Evolutionary conservation across 352 stramenopile genomes (phyloP), one percentile per base, ranked within the genome.

Genomic region (Globisporangium paroecandrum): DNA sequence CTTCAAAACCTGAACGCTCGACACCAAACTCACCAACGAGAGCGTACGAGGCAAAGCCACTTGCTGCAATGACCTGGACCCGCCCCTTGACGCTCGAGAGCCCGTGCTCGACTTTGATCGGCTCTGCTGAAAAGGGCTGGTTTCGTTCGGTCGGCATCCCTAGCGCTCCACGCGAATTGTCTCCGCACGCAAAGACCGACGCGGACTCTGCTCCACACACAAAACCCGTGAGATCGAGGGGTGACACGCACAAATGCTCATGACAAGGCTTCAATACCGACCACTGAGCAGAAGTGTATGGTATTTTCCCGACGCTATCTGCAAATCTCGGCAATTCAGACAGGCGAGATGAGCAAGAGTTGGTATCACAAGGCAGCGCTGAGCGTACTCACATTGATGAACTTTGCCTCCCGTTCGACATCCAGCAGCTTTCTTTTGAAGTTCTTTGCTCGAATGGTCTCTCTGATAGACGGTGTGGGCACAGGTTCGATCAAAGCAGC

Each of bases 291-390:
- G 76, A 12, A 94, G 66, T 3, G 83, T 90, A 62, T 94, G 86
- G 49, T 91, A 89, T 60, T 90, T 89, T 15, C 86, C 83, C 0
- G 83, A 94, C 8, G 81, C 72, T 43, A 94, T 61, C 86, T 94
- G 22, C 34, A 36, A 29, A 38, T 22, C 13, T 6, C 53, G 54
- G 10, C 4, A 65, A 18, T 34, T 57, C 7, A 32, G 24, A 13
- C 38, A 57, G 32, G 2, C 3, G 22, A n/a, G 25, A 38, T 49
- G 41, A 49, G 15, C 41, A 58, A 55, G 25, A 58, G 20, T 38
- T 12, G 24, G 6, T 12, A 13, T 13, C 18, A 0, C 2, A 6
- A 20, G 41, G 41, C 41, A 49, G 15, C 5, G 18, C 12, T 15
- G 18, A 22, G 18, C 2, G 18, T 27, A 68, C 77, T 12, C 65